phyloP scores from a whole-genome alignment of 1,139 yeast genomes.

The Candida glucosophila region DNA sequence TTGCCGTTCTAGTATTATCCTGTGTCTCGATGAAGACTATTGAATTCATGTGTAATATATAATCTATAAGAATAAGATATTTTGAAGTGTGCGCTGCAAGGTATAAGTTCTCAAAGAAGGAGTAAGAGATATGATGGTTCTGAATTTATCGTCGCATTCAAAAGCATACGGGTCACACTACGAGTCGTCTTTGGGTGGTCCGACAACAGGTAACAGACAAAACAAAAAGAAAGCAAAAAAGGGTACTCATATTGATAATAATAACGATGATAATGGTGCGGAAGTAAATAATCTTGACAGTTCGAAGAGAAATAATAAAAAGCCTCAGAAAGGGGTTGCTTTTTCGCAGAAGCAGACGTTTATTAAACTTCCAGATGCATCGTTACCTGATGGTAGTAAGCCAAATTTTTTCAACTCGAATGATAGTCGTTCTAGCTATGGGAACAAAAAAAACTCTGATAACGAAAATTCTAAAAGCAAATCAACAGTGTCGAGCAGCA shows the following conservation, averaged over 20 bases:
- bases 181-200: too few species aligned
- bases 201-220: conserved; percentile 5
- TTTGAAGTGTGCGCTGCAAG: too few species aligned
- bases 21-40: too few species aligned
- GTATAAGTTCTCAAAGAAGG: too few species aligned
- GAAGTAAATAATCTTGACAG: conserved; percentile 9
- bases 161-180: too few species aligned
- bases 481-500: conserved; percentile 1
- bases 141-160: too few species aligned
- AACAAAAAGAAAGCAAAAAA: conserved; percentile 4
- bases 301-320: conserved; percentile 6
- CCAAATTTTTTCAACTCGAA: conserved; percentile 9
- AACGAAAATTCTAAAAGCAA: conserved; percentile 16
- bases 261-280: conserved; percentile 1
- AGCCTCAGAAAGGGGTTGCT: conserved; percentile 1
- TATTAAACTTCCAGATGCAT: conserved; percentile 2
- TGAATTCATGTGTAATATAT: too few species aligned
- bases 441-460: conserved; percentile 14
- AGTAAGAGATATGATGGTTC: conserved; percentile 1
- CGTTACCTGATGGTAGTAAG: conserved; percentile 9
- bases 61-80: too few species aligned
- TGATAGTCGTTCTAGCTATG: neutral
- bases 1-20: too few species aligned
- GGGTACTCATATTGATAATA: too few species aligned
- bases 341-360: conserved; percentile 1